Evolutionary conservation across 108 stramenopile species (phyloP).

Genomic region (Fistulifera pelliculosa): DNA sequence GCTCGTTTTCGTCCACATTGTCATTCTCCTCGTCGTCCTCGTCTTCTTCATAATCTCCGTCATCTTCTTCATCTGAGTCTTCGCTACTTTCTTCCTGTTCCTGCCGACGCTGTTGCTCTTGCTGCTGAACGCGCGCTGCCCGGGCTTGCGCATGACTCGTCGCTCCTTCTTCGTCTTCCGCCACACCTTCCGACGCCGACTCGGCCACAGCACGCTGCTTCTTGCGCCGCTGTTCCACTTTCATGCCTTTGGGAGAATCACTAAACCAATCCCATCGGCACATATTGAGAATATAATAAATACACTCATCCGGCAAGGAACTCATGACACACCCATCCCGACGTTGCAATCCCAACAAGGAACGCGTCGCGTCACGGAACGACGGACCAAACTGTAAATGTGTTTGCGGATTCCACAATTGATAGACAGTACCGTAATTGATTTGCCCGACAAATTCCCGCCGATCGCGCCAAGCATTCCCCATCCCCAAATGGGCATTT

Average conservation of each 20-base stretch:
- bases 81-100: slow-evolving; percentile 7
- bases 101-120: slow-evolving; percentile 2
- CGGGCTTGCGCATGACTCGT: background rate
- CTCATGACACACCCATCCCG: slow-evolving; percentile 50
- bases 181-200: slow-evolving; percentile 5
- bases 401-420: slow-evolving; percentile 67
- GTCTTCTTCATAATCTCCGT: slow-evolving; percentile 17
- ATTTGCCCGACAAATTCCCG: slow-evolving; percentile 75
- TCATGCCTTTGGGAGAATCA: slow-evolving; percentile 42
- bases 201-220: slow-evolving; percentile 14
- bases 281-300: slow-evolving; percentile 87
- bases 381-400: slow-evolving; percentile 39
- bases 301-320: slow-evolving; percentile 69
- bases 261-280: slow-evolving; percentile 81
- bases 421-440: slow-evolving; percentile 66
- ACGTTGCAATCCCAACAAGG: slow-evolving; percentile 64
- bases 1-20: slow-evolving; percentile 28
- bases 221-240: slow-evolving; percentile 20
- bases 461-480: slow-evolving; percentile 76
- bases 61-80: slow-evolving; percentile 8
- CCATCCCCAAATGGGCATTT: slow-evolving; percentile 45
- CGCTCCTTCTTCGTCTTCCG: slow-evolving; percentile 5
- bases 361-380: slow-evolving; percentile 36
- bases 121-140: background rate
- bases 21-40: slow-evolving; percentile 19